phyloP scores from a whole-genome alignment of 768 basidiomycete species.

The Tricholoma flavovirens region DNA sequence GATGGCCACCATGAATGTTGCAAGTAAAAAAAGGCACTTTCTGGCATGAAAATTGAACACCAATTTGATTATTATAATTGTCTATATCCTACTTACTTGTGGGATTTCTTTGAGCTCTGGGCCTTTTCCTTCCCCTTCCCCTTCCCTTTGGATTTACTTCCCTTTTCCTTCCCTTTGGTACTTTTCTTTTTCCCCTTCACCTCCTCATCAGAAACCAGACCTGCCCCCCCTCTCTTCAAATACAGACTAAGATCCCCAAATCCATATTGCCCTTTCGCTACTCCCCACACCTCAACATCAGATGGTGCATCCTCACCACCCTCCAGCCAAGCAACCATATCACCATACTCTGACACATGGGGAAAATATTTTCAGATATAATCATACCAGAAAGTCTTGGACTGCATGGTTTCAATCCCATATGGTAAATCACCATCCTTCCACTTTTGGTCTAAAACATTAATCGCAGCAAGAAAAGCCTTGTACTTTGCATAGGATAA shows the following conservation, averaged over 20 bases:
- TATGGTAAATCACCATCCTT: not conserved
- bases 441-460: not conserved
- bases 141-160: not conserved
- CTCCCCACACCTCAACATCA: not conserved
- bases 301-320: not conserved
- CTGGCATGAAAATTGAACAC: too few species aligned
- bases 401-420: not conserved
- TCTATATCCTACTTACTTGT: too few species aligned
- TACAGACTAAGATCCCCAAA: not conserved
- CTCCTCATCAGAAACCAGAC: not conserved
- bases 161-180: not conserved
- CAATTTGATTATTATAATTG: too few species aligned
- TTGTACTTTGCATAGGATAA: not conserved
- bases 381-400: not conserved
- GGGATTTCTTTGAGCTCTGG: too few species aligned
- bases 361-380: not conserved
- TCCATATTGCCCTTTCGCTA: not conserved
- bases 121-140: not conserved
- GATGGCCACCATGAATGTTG: not conserved
- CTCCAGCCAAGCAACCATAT: constrained; percentile 1
- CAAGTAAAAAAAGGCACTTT: not conserved
- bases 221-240: not conserved
- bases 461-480: not conserved
- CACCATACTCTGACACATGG: not conserved
- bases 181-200: not conserved